Percentiles rank a stretch among this genome's conserved stretches.
Conservation (phyloP, 1,139 yeast genomes). For the Suhomyces wounanorum region DNA sequence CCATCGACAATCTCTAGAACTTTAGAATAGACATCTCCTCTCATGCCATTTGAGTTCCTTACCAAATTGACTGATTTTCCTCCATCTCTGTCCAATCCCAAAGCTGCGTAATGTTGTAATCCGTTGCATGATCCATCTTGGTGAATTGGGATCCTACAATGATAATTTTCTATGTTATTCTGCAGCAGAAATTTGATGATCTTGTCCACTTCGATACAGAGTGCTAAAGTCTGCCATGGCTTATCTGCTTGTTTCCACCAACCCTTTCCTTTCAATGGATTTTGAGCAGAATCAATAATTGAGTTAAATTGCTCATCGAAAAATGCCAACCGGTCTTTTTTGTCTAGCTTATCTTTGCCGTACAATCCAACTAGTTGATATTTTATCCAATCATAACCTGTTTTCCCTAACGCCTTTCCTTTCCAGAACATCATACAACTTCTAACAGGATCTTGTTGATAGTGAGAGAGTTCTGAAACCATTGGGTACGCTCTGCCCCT, state of each 20-base stretch:
- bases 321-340: slow-evolving; percentile 29
- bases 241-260: slow-evolving; percentile 47
- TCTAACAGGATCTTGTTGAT: slow-evolving; percentile 40
- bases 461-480: slow-evolving; percentile 39
- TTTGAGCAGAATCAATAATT: slow-evolving; percentile 31
- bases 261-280: slow-evolving; percentile 26
- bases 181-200: slow-evolving; percentile 24
- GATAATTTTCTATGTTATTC: slow-evolving; percentile 24
- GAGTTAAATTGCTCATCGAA: slow-evolving; percentile 24
- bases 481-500: slow-evolving; percentile 47
- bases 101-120: slow-evolving; percentile 50
- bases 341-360: slow-evolving; percentile 32
- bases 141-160: slow-evolving; percentile 42
- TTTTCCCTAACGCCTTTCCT: slow-evolving; percentile 34
- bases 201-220: slow-evolving; percentile 36
- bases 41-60: slow-evolving; percentile 18
- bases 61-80: slow-evolving; percentile 43
- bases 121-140: slow-evolving; percentile 54
- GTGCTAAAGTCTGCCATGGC: slow-evolving; percentile 44
- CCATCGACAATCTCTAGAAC: slow-evolving; percentile 32
- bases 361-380: slow-evolving; percentile 43
- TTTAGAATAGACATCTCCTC: slow-evolving; percentile 39
- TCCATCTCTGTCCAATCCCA: slow-evolving; percentile 40
- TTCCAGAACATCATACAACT: slow-evolving; percentile 44
- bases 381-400: slow-evolving; percentile 43